phyloP scores from a whole-genome alignment of 305 asterid genomes.

The Fraxinus sp. region DNA sequence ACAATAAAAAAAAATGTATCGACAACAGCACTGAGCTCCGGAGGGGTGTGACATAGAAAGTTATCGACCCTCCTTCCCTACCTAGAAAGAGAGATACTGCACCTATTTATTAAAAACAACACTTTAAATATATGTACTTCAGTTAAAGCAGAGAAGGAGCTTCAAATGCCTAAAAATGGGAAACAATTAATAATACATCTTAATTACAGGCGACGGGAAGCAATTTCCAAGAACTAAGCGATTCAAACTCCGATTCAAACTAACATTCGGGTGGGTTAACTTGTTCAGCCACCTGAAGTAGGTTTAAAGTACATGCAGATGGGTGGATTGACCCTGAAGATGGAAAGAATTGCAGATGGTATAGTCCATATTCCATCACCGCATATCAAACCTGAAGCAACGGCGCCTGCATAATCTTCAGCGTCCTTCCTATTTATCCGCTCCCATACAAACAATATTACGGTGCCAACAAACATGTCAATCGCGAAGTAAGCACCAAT shows the following conservation, averaged over 20 bases:
- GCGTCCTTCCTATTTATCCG: slow-evolving; percentile 62
- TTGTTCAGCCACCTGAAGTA: slow-evolving; percentile 45
- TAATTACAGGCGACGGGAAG: slow-evolving; percentile 24
- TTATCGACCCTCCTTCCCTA: not conserved
- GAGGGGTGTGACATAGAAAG: not conserved
- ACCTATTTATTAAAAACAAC: not conserved
- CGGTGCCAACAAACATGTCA: slow-evolving; percentile 95
- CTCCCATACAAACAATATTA: slow-evolving; percentile 83
- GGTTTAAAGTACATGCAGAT: slow-evolving; percentile 93
- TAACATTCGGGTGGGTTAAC: slow-evolving; percentile 4
- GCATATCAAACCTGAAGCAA: slow-evolving; percentile 89
- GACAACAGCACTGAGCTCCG: not conserved
- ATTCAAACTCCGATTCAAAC: not conserved
- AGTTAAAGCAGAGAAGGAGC: not conserved
- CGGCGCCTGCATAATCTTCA: slow-evolving; percentile 83
- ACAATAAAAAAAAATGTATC: too few relatives aligned
- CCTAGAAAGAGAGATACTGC: not conserved
- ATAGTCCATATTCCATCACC: slow-evolving; percentile 98
- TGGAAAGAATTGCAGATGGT: slow-evolving; percentile 92
- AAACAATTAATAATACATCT: not conserved
- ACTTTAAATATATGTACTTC: not conserved
- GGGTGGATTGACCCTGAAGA: slow-evolving; percentile 82
- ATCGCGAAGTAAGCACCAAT: slow-evolving; percentile 94
- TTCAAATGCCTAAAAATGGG: not conserved
- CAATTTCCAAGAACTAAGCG: too few relatives aligned